A percentile compares a stretch with the other conserved stretches of the same genome.
These are phyloP conservation scores for Zygoascus sp. DNA, from an alignment of 1,139 yeast genomes.

Conservation along the genomic window DNA sequence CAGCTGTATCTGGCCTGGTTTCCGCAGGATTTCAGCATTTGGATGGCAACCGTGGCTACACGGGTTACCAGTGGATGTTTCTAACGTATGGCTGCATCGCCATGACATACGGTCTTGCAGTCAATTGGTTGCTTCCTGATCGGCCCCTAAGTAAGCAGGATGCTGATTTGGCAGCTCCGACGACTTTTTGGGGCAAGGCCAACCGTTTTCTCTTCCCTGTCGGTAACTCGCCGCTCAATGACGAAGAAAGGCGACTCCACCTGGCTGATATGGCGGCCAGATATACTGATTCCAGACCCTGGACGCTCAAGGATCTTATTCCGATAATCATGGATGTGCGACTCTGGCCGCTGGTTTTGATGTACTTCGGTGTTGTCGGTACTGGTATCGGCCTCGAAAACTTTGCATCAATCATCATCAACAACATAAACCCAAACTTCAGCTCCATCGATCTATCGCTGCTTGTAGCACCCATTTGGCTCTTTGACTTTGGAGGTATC, in stretches of 20 bases:
- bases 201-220: slow-evolving; percentile 33
- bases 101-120: slow-evolving; percentile 56
- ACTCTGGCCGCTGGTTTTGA: slow-evolving; percentile 74
- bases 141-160: slow-evolving; percentile 39
- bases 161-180: neutral
- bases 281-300: slow-evolving; percentile 42
- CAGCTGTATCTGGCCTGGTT: slow-evolving; percentile 80
- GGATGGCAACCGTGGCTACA: slow-evolving; percentile 63
- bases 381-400: slow-evolving; percentile 82
- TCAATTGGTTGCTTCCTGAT: slow-evolving; percentile 86
- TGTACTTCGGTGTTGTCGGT: slow-evolving; percentile 93
- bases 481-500: slow-evolving; percentile 78
- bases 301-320: slow-evolving; percentile 60
- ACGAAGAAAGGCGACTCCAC: slow-evolving; percentile 54
- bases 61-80: slow-evolving; percentile 90
- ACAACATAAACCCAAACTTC: slow-evolving; percentile 57
- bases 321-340: slow-evolving; percentile 58
- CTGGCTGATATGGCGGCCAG: slow-evolving; percentile 57
- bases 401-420: slow-evolving; percentile 78
- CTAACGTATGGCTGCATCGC: slow-evolving; percentile 72
- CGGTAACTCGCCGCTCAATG: slow-evolving; percentile 36
- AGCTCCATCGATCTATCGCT: slow-evolving; percentile 67
- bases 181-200: slow-evolving; percentile 7
- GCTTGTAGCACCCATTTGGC: slow-evolving; percentile 85
- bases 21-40: slow-evolving; percentile 84